These are phyloP conservation scores for Nakazawaea peltata DNA, from an alignment of 805 yeast genomes.

Conservation along the genomic window DNA sequence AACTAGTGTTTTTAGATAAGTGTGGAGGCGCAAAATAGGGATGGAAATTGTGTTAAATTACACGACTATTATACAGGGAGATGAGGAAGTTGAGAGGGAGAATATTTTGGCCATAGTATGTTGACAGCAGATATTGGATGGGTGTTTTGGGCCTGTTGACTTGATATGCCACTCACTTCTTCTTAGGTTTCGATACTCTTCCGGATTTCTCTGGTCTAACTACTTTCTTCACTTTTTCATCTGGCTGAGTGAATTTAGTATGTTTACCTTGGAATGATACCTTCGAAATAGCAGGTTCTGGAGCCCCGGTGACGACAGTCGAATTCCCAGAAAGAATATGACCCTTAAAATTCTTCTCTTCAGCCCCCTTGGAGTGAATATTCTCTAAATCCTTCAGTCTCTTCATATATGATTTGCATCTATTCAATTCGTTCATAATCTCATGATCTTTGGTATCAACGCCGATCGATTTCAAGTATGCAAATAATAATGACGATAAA, in stretches of 20 bases:
- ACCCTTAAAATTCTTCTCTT: constrained; percentile 39
- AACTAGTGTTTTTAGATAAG: too few relatives aligned
- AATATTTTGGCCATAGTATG: too few relatives aligned
- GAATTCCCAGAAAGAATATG: constrained; percentile 10
- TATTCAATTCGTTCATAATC: constrained; percentile 55
- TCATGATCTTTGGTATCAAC: constrained; percentile 49
- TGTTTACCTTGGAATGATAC: constrained; percentile 47
- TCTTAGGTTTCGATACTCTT: background rate
- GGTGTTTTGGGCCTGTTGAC: constrained; percentile 3
- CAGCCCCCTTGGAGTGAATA: constrained; percentile 21
- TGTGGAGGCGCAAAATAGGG: too few relatives aligned
- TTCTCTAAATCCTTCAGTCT: constrained; percentile 36
- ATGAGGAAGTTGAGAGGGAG: too few relatives aligned
- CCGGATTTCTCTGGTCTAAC: background rate
- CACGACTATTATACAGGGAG: too few relatives aligned
- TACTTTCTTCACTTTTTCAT: background rate
- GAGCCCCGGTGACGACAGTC: constrained; percentile 13
- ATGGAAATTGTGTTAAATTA: too few relatives aligned
- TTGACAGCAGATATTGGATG: too few relatives aligned
- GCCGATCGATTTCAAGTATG: constrained; percentile 54
- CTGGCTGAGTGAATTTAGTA: constrained; percentile 43
- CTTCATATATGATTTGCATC: constrained; percentile 64
- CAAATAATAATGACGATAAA: constrained; percentile 47
- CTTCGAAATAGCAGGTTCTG: constrained; percentile 43
- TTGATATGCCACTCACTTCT: background rate